Conservation (phyloP, 78 protist genomes). For the Dictyostelium firmibasis region DNA sequence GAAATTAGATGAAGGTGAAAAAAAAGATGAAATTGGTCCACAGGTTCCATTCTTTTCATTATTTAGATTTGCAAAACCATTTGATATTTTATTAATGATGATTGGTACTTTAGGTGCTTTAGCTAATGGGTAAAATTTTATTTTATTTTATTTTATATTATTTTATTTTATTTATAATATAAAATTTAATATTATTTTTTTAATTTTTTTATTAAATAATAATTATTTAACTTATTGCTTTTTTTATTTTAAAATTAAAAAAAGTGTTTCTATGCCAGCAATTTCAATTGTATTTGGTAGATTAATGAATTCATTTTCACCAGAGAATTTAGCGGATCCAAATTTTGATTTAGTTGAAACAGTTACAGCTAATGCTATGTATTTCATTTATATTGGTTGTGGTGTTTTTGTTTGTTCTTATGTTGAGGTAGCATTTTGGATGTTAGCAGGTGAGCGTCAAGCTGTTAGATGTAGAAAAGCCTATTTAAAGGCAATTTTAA, state of each 20-base stretch:
- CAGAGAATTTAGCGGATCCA: constrained; percentile 5
- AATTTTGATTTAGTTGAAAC: neutral
- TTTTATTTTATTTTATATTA: too few species aligned
- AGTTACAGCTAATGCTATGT: constrained; percentile 8
- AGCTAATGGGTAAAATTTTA: constrained; percentile 11
- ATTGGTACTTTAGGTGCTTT: constrained; percentile 61
- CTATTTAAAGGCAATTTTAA: constrained; percentile 75
- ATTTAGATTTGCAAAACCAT: constrained; percentile 54
- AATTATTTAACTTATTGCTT: too few species aligned
- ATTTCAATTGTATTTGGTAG: constrained; percentile 69
- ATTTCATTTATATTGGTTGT: constrained; percentile 47
- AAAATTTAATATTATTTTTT: too few species aligned
- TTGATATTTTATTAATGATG: constrained; percentile 29
- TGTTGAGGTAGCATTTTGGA: constrained; percentile 55
- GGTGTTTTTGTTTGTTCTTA: constrained; percentile 61
- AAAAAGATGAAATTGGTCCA: constrained; percentile 21
- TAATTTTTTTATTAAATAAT: too few species aligned
- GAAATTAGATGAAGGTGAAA: constrained; percentile 1
- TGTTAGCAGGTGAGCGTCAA: constrained; percentile 74
- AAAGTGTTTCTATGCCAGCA: constrained; percentile 71
- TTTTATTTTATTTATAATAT: too few species aligned
- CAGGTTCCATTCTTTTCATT: constrained; percentile 23
- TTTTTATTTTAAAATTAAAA: too few species aligned
- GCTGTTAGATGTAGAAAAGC: constrained; percentile 41
- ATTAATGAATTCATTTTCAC: constrained; percentile 35